Evolutionary conservation across 2,329 filamentous ascomycete species (phyloP).

Genomic region (Epichloe typhina): DNA sequence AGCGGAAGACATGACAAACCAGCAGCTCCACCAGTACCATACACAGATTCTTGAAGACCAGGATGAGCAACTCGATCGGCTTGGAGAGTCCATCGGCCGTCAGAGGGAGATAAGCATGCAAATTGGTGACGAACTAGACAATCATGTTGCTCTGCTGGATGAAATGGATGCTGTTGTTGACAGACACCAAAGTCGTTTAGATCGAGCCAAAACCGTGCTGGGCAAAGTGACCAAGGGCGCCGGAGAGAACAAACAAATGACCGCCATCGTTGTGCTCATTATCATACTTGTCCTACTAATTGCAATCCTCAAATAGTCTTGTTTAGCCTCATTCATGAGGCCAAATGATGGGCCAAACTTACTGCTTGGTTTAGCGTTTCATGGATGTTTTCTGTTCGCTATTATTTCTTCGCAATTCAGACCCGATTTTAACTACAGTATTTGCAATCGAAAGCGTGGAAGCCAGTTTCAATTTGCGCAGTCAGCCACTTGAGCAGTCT

Average conservation of each 20-base stretch:
- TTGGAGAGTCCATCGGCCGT: slow-evolving; percentile 75
- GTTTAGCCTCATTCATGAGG: not conserved
- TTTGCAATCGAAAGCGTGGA: not conserved
- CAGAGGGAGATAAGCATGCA: slow-evolving; percentile 90
- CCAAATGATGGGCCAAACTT: not conserved
- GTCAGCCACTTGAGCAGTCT: too few species aligned
- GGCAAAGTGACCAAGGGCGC: slow-evolving; percentile 61
- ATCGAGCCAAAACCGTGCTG: slow-evolving; percentile 60
- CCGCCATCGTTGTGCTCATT: slow-evolving; percentile 67
- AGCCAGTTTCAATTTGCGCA: too few species aligned
- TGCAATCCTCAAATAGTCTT: slow-evolving; percentile 58
- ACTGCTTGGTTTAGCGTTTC: not conserved
- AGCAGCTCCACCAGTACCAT: slow-evolving; percentile 81
- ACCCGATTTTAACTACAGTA: not conserved
- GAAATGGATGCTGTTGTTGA: slow-evolving; percentile 77
- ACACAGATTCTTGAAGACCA: slow-evolving; percentile 70
- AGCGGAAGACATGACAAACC: slow-evolving; percentile 53
- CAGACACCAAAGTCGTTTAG: slow-evolving; percentile 62
- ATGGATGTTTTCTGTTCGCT: not conserved
- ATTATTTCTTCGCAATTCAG: not conserved
- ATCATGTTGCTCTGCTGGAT: slow-evolving; percentile 77
- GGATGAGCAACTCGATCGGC: slow-evolving; percentile 78
- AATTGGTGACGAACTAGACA: slow-evolving; percentile 91
- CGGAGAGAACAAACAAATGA: slow-evolving; percentile 78
- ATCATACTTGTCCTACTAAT: slow-evolving; percentile 73